Base-by-base conservation (phyloP, 2,329 filamentous ascomycete species). In the Penicillium oxalicum region DNA sequence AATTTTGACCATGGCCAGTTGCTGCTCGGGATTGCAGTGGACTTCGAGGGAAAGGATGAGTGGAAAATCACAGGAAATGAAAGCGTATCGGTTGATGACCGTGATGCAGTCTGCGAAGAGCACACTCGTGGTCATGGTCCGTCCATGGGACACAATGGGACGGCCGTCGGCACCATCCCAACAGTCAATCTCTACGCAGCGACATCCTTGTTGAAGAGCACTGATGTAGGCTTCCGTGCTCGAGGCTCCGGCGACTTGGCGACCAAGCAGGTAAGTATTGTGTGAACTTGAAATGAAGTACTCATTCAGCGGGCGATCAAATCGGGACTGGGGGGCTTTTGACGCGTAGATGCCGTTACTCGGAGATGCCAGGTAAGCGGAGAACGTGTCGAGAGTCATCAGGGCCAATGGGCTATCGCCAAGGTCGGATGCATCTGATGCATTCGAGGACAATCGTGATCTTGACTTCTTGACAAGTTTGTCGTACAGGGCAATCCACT, bases 241-340 rank as follows among this genome's bases (percentile, higher is more conserved):
- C 2, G 93, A 96, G 39, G 87, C 81, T 27, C 91, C 91, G 9
- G 84, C 86, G 2, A 97, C 84, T 67, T 98, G 93, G 46, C 91
- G 84, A 11, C 93, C 93, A 4, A 94, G 77, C 0, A 98, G 83
- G 63, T 98, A 98, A 0, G 93, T 98, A 70, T 98, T 98, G 76
- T 98, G 93, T 1, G 93, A 97, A 73, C 91, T 96, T 1, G 91
- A 97, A 57, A 98, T 93, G 74, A 90, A 96, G 70, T 98, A 98
- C 65, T 97, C 91, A 65, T 95, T 95, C 66, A 97, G 75, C 0
- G 93, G 93, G 25, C 87, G 82, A 63, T 95, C 83, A 47, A 96
- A 81, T 5, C 74, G 74, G 47, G 83, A 81, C 27, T 81, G 72
- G 9, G 79, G 70, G n/a, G 81, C 78, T 52, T 79, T 77, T 37